These are phyloP conservation scores for Phytophthora vignae DNA, from an alignment of 352 stramenopile genomes.

Conservation along the genomic window DNA sequence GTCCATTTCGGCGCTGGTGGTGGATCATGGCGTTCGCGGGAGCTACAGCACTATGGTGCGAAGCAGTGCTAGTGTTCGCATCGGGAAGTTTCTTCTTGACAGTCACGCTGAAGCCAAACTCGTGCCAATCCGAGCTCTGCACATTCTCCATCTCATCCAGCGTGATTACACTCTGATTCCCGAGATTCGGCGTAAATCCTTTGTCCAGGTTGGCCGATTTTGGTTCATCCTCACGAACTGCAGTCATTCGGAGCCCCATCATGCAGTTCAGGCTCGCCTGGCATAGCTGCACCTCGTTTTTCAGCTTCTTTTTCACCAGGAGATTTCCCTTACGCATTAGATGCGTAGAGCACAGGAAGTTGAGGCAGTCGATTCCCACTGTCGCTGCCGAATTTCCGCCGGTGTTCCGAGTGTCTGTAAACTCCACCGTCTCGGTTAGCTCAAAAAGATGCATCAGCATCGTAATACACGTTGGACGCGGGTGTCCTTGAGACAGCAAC, in stretches of 20 bases:
- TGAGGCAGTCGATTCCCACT: constrained; percentile 86
- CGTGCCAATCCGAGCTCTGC: constrained; percentile 74
- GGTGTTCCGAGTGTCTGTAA: constrained; percentile 57
- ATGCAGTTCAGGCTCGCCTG: constrained; percentile 87
- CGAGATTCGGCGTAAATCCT: constrained; percentile 64
- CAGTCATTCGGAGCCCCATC: constrained; percentile 85
- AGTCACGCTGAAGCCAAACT: constrained; percentile 74
- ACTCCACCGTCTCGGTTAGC: constrained; percentile 86
- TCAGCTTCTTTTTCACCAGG: constrained; percentile 79
- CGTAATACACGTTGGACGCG: constrained; percentile 73
- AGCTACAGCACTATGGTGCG: constrained; percentile 19
- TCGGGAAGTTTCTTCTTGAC: constrained; percentile 65
- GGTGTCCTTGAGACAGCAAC: constrained; percentile 71
- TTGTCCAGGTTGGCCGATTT: constrained; percentile 42
- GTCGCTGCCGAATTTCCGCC: constrained; percentile 51
- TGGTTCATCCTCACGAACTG: constrained; percentile 51
- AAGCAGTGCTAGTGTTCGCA: constrained; percentile 22
- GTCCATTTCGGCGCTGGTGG: constrained; percentile 42
- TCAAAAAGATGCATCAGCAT: constrained; percentile 89
- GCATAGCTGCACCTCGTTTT: constrained; percentile 78
- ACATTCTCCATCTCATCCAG: constrained; percentile 87
- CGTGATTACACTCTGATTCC: constrained; percentile 73
- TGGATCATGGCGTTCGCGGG: constrained; percentile 42
- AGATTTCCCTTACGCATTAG: constrained; percentile 74
- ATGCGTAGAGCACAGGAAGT: constrained; percentile 89